phyloP scores from a whole-genome alignment of 2,329 filamentous ascomycete genomes.

The Penicillium sp. region DNA sequence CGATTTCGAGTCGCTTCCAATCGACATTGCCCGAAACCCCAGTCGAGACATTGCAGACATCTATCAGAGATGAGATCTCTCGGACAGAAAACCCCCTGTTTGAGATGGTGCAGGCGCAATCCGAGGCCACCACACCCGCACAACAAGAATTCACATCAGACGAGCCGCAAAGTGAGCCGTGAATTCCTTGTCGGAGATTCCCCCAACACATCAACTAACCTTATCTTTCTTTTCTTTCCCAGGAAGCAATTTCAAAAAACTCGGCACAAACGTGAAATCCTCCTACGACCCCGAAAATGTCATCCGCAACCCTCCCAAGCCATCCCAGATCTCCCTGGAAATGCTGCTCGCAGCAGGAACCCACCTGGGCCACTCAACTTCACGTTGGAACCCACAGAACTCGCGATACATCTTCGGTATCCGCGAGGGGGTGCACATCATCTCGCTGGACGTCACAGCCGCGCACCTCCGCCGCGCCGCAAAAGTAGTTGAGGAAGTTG shows the following conservation, averaged over 20 bases:
- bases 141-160: constrained; percentile 1
- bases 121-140: background rate
- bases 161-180: constrained; percentile 28
- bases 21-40: constrained; percentile 31
- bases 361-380: constrained; percentile 87
- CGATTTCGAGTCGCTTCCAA: constrained; percentile 35
- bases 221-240: background rate
- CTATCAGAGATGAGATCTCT: constrained; percentile 5
- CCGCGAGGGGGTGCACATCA: constrained; percentile 85
- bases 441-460: constrained; percentile 84
- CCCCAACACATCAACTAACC: background rate
- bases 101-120: constrained; percentile 14
- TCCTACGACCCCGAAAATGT: constrained; percentile 37
- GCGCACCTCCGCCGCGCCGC: constrained; percentile 88
- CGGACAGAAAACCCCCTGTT: constrained; percentile 17
- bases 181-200: background rate
- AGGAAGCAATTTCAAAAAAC: constrained; percentile 35
- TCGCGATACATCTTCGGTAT: constrained; percentile 92
- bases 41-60: constrained; percentile 27
- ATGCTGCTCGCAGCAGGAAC: constrained; percentile 83
- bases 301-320: constrained; percentile 68
- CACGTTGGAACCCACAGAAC: constrained; percentile 92
- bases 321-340: constrained; percentile 83
- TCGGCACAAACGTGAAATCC: constrained; percentile 32
- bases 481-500: constrained; percentile 86